A percentile compares a stretch with the other conserved stretches of the same genome.
Evolutionary conservation across 495 filamentous ascomycete species (phyloP).

Genomic region (Tuber aestivum): DNA sequence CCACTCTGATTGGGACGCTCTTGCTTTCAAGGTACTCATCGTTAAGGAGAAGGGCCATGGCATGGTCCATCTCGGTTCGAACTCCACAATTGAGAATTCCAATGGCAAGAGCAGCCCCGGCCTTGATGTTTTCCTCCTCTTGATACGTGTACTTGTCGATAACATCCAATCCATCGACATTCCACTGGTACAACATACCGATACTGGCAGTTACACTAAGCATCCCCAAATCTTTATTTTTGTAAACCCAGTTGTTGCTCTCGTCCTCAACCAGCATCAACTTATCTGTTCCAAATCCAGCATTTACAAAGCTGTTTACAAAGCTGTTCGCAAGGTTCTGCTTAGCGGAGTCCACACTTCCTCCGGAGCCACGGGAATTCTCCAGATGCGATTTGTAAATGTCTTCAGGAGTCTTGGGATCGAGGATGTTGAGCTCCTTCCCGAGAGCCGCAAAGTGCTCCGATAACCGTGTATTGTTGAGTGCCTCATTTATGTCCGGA

Average conservation of each 20-base stretch:
- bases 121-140: slow-evolving; percentile 76
- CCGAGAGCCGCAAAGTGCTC: slow-evolving; percentile 89
- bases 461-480: slow-evolving; percentile 79
- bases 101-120: slow-evolving; percentile 79
- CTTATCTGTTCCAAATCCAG: slow-evolving; percentile 91
- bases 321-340: slow-evolving; percentile 95
- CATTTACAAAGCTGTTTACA: slow-evolving; percentile 94
- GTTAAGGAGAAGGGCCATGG: slow-evolving; percentile 75
- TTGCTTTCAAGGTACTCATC: slow-evolving; percentile 69
- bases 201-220: slow-evolving; percentile 89
- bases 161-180: slow-evolving; percentile 85
- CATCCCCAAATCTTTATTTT: slow-evolving; percentile 83
- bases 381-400: slow-evolving; percentile 99
- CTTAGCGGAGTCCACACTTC: slow-evolving; percentile 87
- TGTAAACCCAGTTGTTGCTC: slow-evolving; percentile 94
- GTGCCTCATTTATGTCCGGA: slow-evolving; percentile 66
- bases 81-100: slow-evolving; percentile 93
- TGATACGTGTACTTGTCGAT: slow-evolving; percentile 89
- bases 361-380: slow-evolving; percentile 75
- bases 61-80: slow-evolving; percentile 76
- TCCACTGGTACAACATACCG: slow-evolving; percentile 83
- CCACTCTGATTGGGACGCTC: slow-evolving; percentile 65
- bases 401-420: slow-evolving; percentile 94
- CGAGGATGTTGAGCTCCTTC: slow-evolving; percentile 93
- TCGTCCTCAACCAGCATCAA: slow-evolving; percentile 83